phyloP scores from a whole-genome alignment of 2,329 filamentous ascomycete species.

The Aschersonia sp. region DNA sequence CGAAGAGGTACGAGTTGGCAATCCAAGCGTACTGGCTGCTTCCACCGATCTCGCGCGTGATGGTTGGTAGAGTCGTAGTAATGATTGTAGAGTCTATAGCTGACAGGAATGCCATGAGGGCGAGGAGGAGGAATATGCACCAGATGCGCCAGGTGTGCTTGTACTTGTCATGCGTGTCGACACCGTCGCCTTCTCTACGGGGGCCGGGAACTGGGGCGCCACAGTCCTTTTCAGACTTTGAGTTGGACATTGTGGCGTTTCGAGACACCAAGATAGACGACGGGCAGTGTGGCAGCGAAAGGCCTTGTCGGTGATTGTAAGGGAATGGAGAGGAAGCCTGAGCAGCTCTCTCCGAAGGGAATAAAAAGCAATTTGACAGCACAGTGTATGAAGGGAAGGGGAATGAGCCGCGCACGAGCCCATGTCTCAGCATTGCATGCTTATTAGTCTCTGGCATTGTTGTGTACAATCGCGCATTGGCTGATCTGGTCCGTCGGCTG shows the following conservation, averaged over 20 bases:
- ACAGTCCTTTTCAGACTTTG: not conserved
- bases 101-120: not conserved
- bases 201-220: not conserved
- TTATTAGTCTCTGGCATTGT: too few species aligned
- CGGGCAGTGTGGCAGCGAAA: too few species aligned
- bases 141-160: not conserved
- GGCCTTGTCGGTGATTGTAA: too few species aligned
- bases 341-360: too few species aligned
- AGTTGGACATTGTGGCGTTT: not conserved
- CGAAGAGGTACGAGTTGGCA: not conserved
- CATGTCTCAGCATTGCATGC: too few species aligned
- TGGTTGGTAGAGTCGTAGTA: not conserved
- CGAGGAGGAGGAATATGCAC: not conserved
- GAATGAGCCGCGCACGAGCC: too few species aligned
- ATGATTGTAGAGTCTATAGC: not conserved
- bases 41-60: not conserved
- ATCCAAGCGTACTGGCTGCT: not conserved
- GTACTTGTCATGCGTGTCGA: not conserved
- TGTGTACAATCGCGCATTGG: too few species aligned
- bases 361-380: too few species aligned
- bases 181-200: not conserved
- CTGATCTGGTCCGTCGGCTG: too few species aligned
- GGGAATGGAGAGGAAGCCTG: too few species aligned
- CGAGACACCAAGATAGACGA: too few species aligned
- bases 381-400: too few species aligned